Percentiles rank a stretch among this genome's conserved stretches.
These are phyloP conservation scores for Kazachstania bromeliacearum DNA, from an alignment of 805 yeast species.

Conservation along the genomic window DNA sequence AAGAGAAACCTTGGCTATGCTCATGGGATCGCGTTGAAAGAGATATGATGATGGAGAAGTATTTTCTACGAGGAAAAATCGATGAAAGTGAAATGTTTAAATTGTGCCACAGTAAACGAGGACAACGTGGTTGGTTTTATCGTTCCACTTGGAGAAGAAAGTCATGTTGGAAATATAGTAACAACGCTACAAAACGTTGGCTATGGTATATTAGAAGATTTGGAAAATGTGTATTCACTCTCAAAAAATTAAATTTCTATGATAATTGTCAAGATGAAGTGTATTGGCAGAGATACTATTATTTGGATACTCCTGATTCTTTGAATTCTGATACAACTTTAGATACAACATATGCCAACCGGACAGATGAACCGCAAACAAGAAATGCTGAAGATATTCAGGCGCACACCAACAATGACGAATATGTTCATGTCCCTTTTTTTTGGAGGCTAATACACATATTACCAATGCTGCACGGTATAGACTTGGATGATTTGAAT, in stretches of 20 bases:
- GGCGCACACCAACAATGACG: background rate
- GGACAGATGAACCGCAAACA: too few relatives aligned
- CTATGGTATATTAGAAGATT: constrained; percentile 21
- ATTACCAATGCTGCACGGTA: constrained; percentile 26
- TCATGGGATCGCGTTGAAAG: constrained; percentile 27
- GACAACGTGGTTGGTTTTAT: constrained; percentile 28
- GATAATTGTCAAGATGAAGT: constrained; percentile 22
- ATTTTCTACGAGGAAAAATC: constrained; percentile 18
- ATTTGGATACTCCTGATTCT: constrained; percentile 4
- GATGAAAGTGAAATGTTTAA: constrained; percentile 18
- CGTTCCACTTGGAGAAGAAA: constrained; percentile 19
- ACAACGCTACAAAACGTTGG: constrained; percentile 16
- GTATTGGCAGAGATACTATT: constrained; percentile 18
- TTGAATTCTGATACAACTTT: too few relatives aligned
- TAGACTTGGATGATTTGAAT: constrained; percentile 28
- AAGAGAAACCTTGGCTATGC: constrained; percentile 73
- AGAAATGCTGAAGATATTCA: too few relatives aligned
- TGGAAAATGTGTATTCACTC: constrained; percentile 10
- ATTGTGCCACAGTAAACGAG: constrained; percentile 18
- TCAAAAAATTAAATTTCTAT: constrained; percentile 10
- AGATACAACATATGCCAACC: too few relatives aligned
- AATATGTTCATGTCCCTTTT: constrained; percentile 12
- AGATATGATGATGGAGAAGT: constrained; percentile 15
- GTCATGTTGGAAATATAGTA: constrained; percentile 23
- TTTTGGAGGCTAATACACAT: constrained; percentile 22